Base-by-base conservation (phyloP, 1,139 yeast genomes). In the Blastobotrys illinoisensis region DNA sequence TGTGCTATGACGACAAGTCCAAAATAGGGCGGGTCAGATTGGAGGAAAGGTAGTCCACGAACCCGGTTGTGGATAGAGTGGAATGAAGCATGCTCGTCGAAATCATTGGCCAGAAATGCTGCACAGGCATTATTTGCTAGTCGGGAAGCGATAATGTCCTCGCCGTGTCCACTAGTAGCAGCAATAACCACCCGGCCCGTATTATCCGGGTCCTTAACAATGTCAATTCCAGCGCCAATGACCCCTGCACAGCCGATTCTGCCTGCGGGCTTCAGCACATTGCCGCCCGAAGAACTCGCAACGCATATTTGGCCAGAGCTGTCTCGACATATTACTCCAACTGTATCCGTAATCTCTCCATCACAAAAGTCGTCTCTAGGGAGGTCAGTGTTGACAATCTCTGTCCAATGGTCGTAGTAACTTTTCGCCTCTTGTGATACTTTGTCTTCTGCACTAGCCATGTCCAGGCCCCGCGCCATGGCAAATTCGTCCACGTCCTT, bases 171-270 rank as follows among this genome's bases (percentile, higher is more conserved):
- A 6, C 73, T 66, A 14, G 54, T 40, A 23, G 51, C 48, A 9
- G 55, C 40, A 9, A 48, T 46, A 16, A 46, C 24, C 5, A 32
- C n/a, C 1, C 20, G 16, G 18, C 18, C 7, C 26, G n/a, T 26
- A 3, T 28, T 11, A 6, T n/a, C 19, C 18, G 16, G 36, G 18
- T 19, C 43, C 23, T 55, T 32, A 2, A 65, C 16, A 11, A 32
- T 52, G 44, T 60, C 58, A 13, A 64, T 58, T 1, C 74, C 75
- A 11, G 71, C 61, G 0, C 74, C 73, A 2, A 68, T 55, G 1
- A 71, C 49, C 1, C 74, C 75, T 1, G 77, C 78, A 0, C 77
- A 75, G 1, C 78, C 78, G 1, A 74, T 56, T 24, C 78, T 52
- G 11, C 78, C 78, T 0, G 71, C 65, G 4, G 54, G 61, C 54